A percentile compares a stretch with the other conserved stretches of the same genome.
Evolutionary conservation across 192 early-diverging fungal species (phyloP).

Genomic region (Entophlyctis helioformis): DNA sequence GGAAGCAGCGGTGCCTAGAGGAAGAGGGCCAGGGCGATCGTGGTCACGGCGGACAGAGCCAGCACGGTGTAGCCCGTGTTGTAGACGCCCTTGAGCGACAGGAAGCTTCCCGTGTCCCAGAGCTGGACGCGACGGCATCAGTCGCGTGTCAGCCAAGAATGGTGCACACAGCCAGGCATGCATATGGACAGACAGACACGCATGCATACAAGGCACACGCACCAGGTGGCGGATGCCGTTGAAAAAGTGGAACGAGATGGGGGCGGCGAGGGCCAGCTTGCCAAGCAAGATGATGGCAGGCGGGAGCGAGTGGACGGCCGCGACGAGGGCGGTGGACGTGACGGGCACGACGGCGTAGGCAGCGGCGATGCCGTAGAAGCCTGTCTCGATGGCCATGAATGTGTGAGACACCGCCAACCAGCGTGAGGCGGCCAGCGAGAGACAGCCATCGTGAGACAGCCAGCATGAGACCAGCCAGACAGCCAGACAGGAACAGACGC

Average conservation of each 20-base stretch:
- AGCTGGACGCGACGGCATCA: constrained; percentile 16
- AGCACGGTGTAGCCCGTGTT: constrained; percentile 68
- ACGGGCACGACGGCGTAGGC: constrained; percentile 59
- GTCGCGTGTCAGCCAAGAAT: not conserved
- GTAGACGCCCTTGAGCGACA: constrained; percentile 73
- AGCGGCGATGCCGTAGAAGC: constrained; percentile 55
- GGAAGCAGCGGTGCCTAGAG: too few species aligned
- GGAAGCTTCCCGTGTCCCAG: constrained; percentile 67
- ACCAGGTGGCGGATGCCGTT: constrained; percentile 85
- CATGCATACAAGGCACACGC: too few species aligned
- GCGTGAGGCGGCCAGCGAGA: too few species aligned
- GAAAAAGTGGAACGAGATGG: constrained; percentile 72
- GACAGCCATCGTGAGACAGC: too few species aligned
- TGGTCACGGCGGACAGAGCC: too few species aligned
- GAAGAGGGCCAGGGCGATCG: too few species aligned
- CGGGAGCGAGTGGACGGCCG: constrained; percentile 56
- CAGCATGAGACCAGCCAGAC: too few species aligned
- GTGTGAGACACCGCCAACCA: too few species aligned
- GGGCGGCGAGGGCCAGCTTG: constrained; percentile 60
- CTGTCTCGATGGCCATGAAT: constrained; percentile 22
- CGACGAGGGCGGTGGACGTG: constrained; percentile 53
- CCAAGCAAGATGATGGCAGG: constrained; percentile 48
- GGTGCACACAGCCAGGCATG: not conserved
- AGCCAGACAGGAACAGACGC: too few species aligned
- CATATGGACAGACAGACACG: too few species aligned